Conservation (phyloP, 768 basidiomycete species). For the Lepiota brunneoincarnata region DNA sequence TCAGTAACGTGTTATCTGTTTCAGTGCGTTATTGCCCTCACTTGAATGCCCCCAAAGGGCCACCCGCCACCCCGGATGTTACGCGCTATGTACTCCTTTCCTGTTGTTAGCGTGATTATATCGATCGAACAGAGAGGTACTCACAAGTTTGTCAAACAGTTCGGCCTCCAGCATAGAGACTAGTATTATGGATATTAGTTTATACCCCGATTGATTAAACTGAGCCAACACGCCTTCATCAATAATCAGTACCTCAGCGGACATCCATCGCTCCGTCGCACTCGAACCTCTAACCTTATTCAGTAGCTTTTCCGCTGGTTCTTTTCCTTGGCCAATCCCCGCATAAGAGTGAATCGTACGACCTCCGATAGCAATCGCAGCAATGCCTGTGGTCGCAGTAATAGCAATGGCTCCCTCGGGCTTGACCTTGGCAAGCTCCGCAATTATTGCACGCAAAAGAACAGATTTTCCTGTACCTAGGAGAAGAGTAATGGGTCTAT, state of each 20-base stretch:
- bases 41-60: slow-evolving; percentile 73
- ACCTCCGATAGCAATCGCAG: slow-evolving; percentile 69
- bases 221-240: slow-evolving; percentile 57
- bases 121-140: slow-evolving; percentile 9
- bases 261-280: slow-evolving; percentile 43
- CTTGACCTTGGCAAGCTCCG: neutral
- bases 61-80: slow-evolving; percentile 33
- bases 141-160: slow-evolving; percentile 68
- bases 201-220: neutral
- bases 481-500: neutral
- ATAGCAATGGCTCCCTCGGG: slow-evolving; percentile 38
- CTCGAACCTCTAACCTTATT: slow-evolving; percentile 24
- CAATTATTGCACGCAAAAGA: slow-evolving; percentile 60
- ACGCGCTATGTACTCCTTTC: slow-evolving; percentile 36
- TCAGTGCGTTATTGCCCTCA: slow-evolving; percentile 12
- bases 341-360: slow-evolving; percentile 65
- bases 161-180: slow-evolving; percentile 77
- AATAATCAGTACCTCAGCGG: slow-evolving; percentile 55
- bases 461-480: slow-evolving; percentile 73
- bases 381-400: slow-evolving; percentile 65
- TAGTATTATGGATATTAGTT: slow-evolving; percentile 9
- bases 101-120: slow-evolving; percentile 25
- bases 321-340: slow-evolving; percentile 61
- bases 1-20: neutral
- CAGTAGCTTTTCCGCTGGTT: slow-evolving; percentile 38